Percentiles rank a stretch among this genome's conserved stretches.
phyloP scores from a whole-genome alignment of 768 basidiomycete genomes.

The Lactifluus piperatus region DNA sequence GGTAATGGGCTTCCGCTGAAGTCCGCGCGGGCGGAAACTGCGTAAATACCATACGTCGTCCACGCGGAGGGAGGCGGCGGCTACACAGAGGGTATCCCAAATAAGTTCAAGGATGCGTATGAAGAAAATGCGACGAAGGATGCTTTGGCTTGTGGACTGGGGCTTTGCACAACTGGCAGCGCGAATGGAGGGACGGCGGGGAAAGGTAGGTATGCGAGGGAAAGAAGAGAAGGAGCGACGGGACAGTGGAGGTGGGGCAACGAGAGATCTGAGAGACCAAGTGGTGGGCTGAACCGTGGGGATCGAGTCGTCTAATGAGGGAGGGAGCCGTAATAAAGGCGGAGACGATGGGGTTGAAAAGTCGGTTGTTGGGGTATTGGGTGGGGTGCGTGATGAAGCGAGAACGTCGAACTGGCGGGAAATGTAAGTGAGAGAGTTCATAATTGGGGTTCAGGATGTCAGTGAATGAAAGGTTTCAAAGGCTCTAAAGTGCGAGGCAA shows the following conservation, averaged over 20 bases:
- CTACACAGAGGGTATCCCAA: conserved; percentile 60
- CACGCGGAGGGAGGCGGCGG: conserved; percentile 42
- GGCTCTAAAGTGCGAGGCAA: too few relatives aligned
- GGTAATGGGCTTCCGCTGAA: not conserved
- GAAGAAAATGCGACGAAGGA: conserved; percentile 49
- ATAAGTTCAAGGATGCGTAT: conserved; percentile 58
- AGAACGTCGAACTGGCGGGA: conserved; percentile 78
- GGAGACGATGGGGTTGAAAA: conserved; percentile 24
- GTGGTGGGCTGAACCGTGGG: not conserved
- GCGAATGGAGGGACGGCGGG: conserved; percentile 7
- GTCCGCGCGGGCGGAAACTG: not conserved
- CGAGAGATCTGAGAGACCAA: conserved; percentile 20
- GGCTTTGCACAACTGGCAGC: conserved; percentile 13
- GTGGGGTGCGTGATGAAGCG: conserved; percentile 49
- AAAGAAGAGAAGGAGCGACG: conserved; percentile 18
- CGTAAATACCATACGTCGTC: conserved; percentile 19
- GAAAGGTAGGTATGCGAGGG: conserved; percentile 12
- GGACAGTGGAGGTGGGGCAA: conserved; percentile 16
- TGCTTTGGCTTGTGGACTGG: conserved; percentile 20
- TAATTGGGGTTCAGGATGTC: conserved; percentile 26
- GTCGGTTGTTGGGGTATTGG: conserved; percentile 44
- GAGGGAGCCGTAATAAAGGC: conserved; percentile 13
- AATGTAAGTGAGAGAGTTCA: conserved; percentile 79
- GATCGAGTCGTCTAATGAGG: conserved; percentile 3
- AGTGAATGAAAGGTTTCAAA: not conserved